Conservation (phyloP, 2,329 filamentous ascomycete species). For the Lasiodiplodia sp. region DNA sequence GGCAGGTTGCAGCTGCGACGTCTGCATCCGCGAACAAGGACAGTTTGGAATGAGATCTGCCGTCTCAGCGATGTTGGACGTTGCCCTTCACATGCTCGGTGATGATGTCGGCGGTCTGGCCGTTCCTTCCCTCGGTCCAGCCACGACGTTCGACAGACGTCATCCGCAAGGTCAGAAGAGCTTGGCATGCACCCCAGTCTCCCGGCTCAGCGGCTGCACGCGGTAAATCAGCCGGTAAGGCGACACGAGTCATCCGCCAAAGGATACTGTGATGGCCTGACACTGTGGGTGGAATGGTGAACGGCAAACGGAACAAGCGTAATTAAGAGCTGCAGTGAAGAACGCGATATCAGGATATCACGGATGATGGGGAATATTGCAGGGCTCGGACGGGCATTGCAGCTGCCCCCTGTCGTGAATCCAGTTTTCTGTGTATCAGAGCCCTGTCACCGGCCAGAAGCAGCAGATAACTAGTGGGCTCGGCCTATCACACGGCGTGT, state of each 20-base stretch:
- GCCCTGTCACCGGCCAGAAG: not conserved
- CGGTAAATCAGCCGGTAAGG: constrained; percentile 8
- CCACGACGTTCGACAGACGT: constrained; percentile 12
- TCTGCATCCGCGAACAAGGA: not conserved
- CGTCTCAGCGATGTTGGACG: not conserved
- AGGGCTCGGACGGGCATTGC: not conserved
- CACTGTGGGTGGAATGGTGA: not conserved
- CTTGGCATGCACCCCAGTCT: constrained; percentile 27
- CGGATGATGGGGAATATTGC: not conserved
- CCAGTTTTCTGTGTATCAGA: not conserved
- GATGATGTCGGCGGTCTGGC: constrained; percentile 8
- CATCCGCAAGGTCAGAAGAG: constrained; percentile 12
- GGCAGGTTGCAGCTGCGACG: not conserved
- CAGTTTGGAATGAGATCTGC: not conserved
- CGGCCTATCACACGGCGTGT: not conserved
- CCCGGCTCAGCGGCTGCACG: not conserved
- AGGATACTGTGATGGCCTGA: not conserved
- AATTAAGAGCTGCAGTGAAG: not conserved
- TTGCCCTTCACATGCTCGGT: constrained; percentile 8
- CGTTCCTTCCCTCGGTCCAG: constrained; percentile 2
- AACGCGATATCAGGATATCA: not conserved
- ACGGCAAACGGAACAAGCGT: not conserved
- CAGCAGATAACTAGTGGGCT: not conserved
- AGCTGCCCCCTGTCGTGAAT: not conserved
- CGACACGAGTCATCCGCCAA: constrained; percentile 1